phyloP scores from a whole-genome alignment of 148 eudicot species.

The Rhododendron simsii region DNA sequence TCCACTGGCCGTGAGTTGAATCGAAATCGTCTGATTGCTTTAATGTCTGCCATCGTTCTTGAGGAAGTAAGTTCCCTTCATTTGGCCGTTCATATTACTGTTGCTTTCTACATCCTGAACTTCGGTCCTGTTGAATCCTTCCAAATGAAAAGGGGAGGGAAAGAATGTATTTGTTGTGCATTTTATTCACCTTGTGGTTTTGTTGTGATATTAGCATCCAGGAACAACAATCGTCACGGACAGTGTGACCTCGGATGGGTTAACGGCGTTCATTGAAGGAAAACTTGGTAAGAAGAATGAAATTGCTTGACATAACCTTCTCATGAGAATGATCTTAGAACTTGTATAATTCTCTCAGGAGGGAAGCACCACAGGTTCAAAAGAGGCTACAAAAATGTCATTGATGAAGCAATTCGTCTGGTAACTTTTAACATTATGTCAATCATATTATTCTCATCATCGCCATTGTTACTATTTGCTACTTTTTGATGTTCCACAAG shows the following conservation, averaged over 20 bases:
- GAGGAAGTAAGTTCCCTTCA: slow-evolving; percentile 63
- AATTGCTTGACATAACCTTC: slow-evolving; percentile 3
- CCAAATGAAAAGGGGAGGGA: background rate
- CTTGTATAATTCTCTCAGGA: slow-evolving; percentile 39
- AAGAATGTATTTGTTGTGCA: background rate
- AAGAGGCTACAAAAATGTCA: slow-evolving; percentile 98
- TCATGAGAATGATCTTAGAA: slow-evolving; percentile 8
- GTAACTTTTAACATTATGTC: slow-evolving; percentile 25
- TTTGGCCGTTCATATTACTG: background rate
- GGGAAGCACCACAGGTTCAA: slow-evolving; percentile 97
- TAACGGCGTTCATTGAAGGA: slow-evolving; percentile 83
- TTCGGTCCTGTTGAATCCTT: background rate
- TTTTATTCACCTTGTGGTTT: slow-evolving; percentile 8
- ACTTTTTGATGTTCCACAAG: background rate
- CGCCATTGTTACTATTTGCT: background rate
- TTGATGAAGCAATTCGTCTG: slow-evolving; percentile 97
- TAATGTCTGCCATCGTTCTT: slow-evolving; percentile 90
- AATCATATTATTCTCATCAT: background rate
- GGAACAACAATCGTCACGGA: slow-evolving; percentile 97
- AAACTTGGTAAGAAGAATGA: slow-evolving; percentile 65
- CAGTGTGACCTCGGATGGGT: slow-evolving; percentile 97
- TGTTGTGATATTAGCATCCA: slow-evolving; percentile 62
- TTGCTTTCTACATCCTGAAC: background rate
- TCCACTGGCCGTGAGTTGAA: slow-evolving; percentile 84
- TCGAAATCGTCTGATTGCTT: slow-evolving; percentile 87